These are phyloP conservation scores for Penicillium sp. DNA, from an alignment of 2,329 filamentous ascomycete species.

Conservation along the genomic window DNA sequence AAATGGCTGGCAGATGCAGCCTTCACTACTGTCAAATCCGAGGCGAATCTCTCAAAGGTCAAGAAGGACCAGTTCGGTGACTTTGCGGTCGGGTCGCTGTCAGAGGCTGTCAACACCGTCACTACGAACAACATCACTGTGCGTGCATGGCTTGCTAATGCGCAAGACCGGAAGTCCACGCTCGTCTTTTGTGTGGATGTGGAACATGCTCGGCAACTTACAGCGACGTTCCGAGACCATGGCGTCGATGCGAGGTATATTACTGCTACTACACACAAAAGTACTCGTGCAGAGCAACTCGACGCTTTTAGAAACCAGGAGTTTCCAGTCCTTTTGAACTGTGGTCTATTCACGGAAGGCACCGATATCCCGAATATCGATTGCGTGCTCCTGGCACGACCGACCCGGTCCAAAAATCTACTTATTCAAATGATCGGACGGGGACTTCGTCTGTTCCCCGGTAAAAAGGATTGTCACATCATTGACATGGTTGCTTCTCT, in stretches of 20 bases:
- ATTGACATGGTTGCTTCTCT: slow-evolving; percentile 93
- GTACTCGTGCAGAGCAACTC: slow-evolving; percentile 65
- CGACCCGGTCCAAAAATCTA: slow-evolving; percentile 87
- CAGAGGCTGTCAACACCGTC: slow-evolving; percentile 74
- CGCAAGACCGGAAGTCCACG: slow-evolving; percentile 70
- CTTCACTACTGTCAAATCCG: slow-evolving; percentile 86
- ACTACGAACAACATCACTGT: slow-evolving; percentile 79
- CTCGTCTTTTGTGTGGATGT: slow-evolving; percentile 93
- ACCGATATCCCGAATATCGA: slow-evolving; percentile 98
- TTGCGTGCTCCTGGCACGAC: slow-evolving; percentile 80
- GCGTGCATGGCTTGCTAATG: slow-evolving; percentile 77
- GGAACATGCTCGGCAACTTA: slow-evolving; percentile 71
- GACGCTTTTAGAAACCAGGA: slow-evolving; percentile 70
- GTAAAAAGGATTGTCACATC: slow-evolving; percentile 84
- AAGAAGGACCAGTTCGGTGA: slow-evolving; percentile 65
- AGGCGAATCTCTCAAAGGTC: slow-evolving; percentile 71
- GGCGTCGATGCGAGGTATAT: slow-evolving; percentile 82
- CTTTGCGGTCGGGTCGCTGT: slow-evolving; percentile 73
- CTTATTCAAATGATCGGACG: slow-evolving; percentile 97
- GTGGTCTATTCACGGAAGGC: slow-evolving; percentile 93
- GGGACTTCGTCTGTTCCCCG: slow-evolving; percentile 76
- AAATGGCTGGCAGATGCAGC: slow-evolving; percentile 90
- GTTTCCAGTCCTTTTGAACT: slow-evolving; percentile 87
- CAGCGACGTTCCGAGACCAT: slow-evolving; percentile 66
- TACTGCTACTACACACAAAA: slow-evolving; percentile 71